These are phyloP conservation scores for Colletotrichum trifolii DNA, from an alignment of 2,329 filamentous ascomycete species.

Conservation along the genomic window DNA sequence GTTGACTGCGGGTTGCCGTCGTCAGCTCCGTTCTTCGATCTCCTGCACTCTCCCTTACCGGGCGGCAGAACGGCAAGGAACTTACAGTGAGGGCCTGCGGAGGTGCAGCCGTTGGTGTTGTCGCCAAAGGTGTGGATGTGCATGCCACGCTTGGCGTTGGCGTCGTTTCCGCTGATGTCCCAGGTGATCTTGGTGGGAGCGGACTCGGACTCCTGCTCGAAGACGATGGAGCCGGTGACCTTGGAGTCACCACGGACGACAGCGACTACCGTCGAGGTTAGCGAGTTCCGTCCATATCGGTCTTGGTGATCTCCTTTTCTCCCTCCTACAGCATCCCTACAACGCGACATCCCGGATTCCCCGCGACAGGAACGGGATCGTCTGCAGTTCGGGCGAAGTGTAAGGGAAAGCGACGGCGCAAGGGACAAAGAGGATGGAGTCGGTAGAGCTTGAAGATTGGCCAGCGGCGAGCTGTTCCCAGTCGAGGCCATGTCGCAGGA, in stretches of 20 bases:
- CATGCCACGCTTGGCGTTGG: slow-evolving; percentile 97
- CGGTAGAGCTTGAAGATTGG: slow-evolving; percentile 29
- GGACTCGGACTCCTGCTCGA: slow-evolving; percentile 90
- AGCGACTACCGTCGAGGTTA: slow-evolving; percentile 72
- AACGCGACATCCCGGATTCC: slow-evolving; percentile 13
- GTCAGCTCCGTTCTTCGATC: slow-evolving; percentile 5
- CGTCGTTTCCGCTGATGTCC: slow-evolving; percentile 91
- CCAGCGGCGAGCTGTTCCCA: slow-evolving; percentile 20
- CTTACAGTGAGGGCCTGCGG: slow-evolving; percentile 96
- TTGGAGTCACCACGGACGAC: slow-evolving; percentile 98
- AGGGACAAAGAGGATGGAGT: slow-evolving; percentile 22
- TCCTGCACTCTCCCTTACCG: background rate
- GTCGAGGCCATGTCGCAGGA: slow-evolving; percentile 34
- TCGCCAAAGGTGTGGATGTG: slow-evolving; percentile 99
- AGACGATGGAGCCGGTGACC: slow-evolving; percentile 91
- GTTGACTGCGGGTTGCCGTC: slow-evolving; percentile 78
- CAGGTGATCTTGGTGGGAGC: slow-evolving; percentile 87
- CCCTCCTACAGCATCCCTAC: background rate
- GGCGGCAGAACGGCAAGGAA: slow-evolving; percentile 36
- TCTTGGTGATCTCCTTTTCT: slow-evolving; percentile 27
- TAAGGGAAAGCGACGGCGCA: slow-evolving; percentile 19
- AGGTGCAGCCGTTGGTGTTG: slow-evolving; percentile 99
- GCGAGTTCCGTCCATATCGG: slow-evolving; percentile 40
- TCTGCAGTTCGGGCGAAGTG: slow-evolving; percentile 15
- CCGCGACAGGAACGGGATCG: slow-evolving; percentile 26